Evolutionary conservation across 257 asterid genomes (phyloP).

Genomic region (Osmanthus fragrans): DNA sequence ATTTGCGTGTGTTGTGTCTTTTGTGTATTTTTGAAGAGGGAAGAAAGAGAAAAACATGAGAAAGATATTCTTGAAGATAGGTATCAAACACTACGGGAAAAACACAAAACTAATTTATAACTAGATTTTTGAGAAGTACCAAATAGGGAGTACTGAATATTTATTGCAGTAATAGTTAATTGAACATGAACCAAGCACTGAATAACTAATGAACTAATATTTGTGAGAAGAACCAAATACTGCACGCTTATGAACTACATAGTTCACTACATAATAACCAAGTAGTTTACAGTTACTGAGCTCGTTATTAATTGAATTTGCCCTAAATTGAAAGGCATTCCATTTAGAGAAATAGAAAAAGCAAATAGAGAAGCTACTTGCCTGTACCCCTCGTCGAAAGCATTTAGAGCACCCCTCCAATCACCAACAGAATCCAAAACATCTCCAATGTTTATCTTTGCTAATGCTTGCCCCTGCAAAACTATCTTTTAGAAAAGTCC

Average conservation of each 20-base stretch:
- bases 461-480: conserved; percentile 88
- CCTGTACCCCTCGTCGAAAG: conserved; percentile 84
- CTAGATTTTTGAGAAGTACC: conserved; percentile 1
- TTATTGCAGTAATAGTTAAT: conserved; percentile 12
- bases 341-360: conserved; percentile 8
- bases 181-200: neutral
- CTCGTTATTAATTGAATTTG: conserved; percentile 4
- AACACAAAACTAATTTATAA: conserved; percentile 2
- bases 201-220: neutral
- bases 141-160: neutral
- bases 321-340: neutral
- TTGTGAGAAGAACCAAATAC: neutral
- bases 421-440: conserved; percentile 75
- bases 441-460: conserved; percentile 79
- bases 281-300: conserved; percentile 15
- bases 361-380: conserved; percentile 30
- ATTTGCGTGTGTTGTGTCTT: neutral
- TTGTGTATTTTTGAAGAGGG: neutral
- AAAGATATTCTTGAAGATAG: neutral
- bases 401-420: conserved; percentile 65
- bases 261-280: neutral
- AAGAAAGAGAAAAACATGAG: neutral
- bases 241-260: neutral
- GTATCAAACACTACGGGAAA: neutral
- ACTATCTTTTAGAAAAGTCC: conserved; percentile 25